phyloP scores from a whole-genome alignment of 352 stramenopile species.

The Phytopythium boreale region DNA sequence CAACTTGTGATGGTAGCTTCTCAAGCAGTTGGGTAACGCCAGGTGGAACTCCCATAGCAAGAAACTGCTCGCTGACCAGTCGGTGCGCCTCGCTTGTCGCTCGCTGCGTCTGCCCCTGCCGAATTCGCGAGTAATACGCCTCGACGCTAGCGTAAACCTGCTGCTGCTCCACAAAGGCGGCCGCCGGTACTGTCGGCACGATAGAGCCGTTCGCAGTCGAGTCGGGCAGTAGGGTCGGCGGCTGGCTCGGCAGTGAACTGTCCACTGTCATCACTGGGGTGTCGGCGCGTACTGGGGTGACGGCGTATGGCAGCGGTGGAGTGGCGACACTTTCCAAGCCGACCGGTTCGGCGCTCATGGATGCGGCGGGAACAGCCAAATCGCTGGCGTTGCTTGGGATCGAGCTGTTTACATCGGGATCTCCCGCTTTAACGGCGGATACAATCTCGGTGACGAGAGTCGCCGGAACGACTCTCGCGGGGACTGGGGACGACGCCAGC shows the following conservation, averaged over 20 bases:
- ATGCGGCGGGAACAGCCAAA: neutral
- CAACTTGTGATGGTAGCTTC: slow-evolving; percentile 63
- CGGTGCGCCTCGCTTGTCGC: neutral
- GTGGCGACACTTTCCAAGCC: neutral
- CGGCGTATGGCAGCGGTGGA: neutral
- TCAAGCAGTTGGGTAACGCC: slow-evolving; percentile 51
- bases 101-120: neutral
- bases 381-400: neutral
- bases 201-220: neutral
- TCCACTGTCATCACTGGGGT: neutral
- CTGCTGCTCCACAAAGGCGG: neutral
- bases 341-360: neutral
- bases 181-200: neutral
- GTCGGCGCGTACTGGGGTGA: neutral
- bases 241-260: neutral
- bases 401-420: neutral
- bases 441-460: neutral
- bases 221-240: neutral
- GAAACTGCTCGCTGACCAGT: neutral
- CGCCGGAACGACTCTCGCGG: neutral
- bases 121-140: neutral
- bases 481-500: neutral
- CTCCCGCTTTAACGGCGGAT: neutral
- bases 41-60: neutral
- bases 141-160: neutral